Conservation (phyloP, 2,329 filamentous ascomycete species). For the Cladosporium velox region DNA sequence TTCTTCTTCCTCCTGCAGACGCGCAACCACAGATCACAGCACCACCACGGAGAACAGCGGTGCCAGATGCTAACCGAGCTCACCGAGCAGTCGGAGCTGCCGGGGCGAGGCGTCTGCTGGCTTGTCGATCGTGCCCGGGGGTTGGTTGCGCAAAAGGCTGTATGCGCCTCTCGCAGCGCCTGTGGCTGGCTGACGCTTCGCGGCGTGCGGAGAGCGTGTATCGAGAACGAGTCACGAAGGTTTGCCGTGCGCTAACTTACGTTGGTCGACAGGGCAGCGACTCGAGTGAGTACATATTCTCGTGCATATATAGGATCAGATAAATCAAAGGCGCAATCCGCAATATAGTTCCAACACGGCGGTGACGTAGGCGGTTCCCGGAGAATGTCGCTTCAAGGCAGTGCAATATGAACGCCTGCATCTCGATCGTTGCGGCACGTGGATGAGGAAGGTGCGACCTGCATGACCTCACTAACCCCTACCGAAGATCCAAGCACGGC, state of each 20-base stretch:
- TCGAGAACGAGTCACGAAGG: not conserved
- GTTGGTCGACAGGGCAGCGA: not conserved
- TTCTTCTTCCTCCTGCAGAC: not conserved
- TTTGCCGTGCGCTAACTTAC: not conserved
- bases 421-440: conserved; percentile 1
- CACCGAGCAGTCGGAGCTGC: conserved; percentile 11
- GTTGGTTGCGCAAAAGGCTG: conserved; percentile 8
- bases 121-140: conserved; percentile 14
- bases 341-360: conserved; percentile 1
- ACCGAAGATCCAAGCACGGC: not conserved
- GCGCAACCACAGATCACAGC: conserved; percentile 1
- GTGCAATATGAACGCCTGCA: not conserved
- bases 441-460: conserved; percentile 10
- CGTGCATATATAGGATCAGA: not conserved
- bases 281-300: not conserved
- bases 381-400: not conserved
- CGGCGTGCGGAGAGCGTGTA: not conserved
- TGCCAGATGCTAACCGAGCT: not conserved
- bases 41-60: conserved; percentile 2
- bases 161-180: conserved; percentile 9
- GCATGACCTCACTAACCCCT: conserved; percentile 3
- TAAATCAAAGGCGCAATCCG: not conserved
- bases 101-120: conserved; percentile 13
- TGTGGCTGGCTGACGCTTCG: conserved; percentile 19
- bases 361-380: conserved; percentile 5